phyloP scores from a whole-genome alignment of 2,329 filamentous ascomycete species.

The Cladosporium cucumerinum region DNA sequence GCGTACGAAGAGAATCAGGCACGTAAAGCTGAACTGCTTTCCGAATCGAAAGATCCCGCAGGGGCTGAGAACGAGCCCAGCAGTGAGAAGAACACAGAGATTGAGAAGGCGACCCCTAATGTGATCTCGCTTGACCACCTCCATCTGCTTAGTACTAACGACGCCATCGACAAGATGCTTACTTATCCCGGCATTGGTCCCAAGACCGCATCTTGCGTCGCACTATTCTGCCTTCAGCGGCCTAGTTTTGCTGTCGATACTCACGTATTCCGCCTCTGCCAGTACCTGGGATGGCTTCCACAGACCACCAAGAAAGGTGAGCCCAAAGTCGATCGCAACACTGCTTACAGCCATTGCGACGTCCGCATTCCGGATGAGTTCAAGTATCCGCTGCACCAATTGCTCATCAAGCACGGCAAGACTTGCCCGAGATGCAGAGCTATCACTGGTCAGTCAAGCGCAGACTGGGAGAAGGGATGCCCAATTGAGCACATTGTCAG shows the following conservation, averaged over 20 bases:
- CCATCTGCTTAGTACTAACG: constrained; percentile 52
- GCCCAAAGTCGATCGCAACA: constrained; percentile 46
- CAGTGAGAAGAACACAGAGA: constrained; percentile 55
- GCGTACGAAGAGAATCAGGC: constrained; percentile 66
- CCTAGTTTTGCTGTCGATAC: constrained; percentile 65
- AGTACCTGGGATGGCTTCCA: constrained; percentile 62
- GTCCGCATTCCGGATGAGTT: constrained; percentile 59
- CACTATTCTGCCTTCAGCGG: constrained; percentile 62
- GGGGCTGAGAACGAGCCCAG: constrained; percentile 46
- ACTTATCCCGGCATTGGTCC: constrained; percentile 62
- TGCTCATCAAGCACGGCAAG: constrained; percentile 62
- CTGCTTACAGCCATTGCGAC: constrained; percentile 59
- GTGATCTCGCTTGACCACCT: constrained; percentile 64
- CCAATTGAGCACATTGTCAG: constrained; percentile 62
- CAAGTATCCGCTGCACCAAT: constrained; percentile 61
- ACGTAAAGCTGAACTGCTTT: constrained; percentile 51
- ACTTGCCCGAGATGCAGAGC: constrained; percentile 59
- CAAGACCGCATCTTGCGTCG: constrained; percentile 64
- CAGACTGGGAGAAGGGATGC: constrained; percentile 62
- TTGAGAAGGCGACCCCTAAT: constrained; percentile 55
- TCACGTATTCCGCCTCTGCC: constrained; percentile 61
- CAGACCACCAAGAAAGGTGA: constrained; percentile 42
- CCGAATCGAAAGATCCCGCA: constrained; percentile 31
- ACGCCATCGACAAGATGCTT: constrained; percentile 56
- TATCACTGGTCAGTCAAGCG: constrained; percentile 57